Base-by-base conservation (phyloP, 129 eudicot genomes). In the Centaurea solstitialis region DNA sequence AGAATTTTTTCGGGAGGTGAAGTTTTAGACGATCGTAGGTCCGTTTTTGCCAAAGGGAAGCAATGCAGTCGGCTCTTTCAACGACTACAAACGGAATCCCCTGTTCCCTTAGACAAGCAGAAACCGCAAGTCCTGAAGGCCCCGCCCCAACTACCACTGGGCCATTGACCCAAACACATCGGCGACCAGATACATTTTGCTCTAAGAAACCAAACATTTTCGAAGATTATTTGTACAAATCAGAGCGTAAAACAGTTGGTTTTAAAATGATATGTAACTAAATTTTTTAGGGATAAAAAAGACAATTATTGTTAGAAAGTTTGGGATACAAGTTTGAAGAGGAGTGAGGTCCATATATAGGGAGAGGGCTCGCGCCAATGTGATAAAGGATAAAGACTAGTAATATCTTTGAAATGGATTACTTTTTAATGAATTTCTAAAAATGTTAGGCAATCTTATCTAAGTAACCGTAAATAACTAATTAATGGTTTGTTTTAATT, bases 141-240 rank as follows among this genome's bases (percentile, higher is more conserved):
- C 97, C 98, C 21, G 97, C 98, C 2, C 98, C 97, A 59, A 93
- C 98, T 67, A 93, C 89, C 40, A 91, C 97, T 4, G 98, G 91
- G 30, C 98, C 98, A 73, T 91, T 89, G 0, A 93, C 98, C 97
- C 97, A 93, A 3, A 93, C 91, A 24, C 92, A 87, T 17, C 94
- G 83, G 15, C 88, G 88, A 24, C 89, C 70, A 0, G 83, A 70
- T 28, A 68, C 39, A 1, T 38, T 75, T 39, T 78, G 83, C 15
- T 87, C 87, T 4, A 76, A 50, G 11, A 85, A 75, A 62, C 61
- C 86, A 73, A 87, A 86, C 96, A 89, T 92, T 68, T 79, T 85
- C 81, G 45, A 24, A 70, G 70, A 3, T 79, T 79, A 15, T 3
- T 77, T 21, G 38, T 5, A 50, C 7, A 50, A 50, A 50, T 50